phyloP scores from a whole-genome alignment of 345 rosid genomes.

The Boechera retrofracta region DNA sequence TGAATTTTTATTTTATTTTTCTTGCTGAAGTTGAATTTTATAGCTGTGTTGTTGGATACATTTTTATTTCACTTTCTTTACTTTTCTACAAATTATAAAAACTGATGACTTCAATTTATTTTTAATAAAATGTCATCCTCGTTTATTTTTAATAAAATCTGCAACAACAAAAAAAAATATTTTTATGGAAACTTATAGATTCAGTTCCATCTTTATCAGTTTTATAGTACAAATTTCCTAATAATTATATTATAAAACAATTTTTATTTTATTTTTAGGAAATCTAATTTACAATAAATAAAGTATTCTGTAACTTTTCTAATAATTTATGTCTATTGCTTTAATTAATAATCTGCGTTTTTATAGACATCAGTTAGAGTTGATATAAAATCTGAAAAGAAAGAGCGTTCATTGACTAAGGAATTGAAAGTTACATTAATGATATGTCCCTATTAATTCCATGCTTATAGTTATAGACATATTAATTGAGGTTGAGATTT shows the following conservation, averaged over 20 bases:
- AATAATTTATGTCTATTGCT: neutral
- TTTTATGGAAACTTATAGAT: neutral
- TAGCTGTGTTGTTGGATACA: constrained; percentile 17
- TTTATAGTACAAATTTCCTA: neutral
- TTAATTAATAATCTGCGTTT: neutral
- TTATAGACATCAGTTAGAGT: constrained; percentile 15
- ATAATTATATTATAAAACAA: too few species aligned
- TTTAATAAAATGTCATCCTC: neutral
- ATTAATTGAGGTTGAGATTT: neutral
- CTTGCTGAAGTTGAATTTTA: constrained; percentile 17
- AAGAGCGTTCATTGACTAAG: neutral
- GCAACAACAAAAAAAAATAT: neutral
- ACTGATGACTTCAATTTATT: neutral
- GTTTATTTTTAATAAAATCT: neutral
- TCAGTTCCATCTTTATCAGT: neutral
- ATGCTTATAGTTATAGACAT: neutral
- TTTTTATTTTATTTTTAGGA: too few species aligned
- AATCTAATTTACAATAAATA: neutral
- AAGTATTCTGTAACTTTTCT: neutral
- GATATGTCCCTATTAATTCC: constrained; percentile 2
- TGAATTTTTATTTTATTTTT: constrained; percentile 4
- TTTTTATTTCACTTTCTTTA: neutral
- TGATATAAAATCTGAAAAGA: neutral
- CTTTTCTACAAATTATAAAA: constrained; percentile 11
- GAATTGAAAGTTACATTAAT: neutral